A percentile compares a stretch with the other conserved stretches of the same genome.
phyloP scores from a whole-genome alignment of 2,329 filamentous ascomycete species.

The Fusarium sp. region DNA sequence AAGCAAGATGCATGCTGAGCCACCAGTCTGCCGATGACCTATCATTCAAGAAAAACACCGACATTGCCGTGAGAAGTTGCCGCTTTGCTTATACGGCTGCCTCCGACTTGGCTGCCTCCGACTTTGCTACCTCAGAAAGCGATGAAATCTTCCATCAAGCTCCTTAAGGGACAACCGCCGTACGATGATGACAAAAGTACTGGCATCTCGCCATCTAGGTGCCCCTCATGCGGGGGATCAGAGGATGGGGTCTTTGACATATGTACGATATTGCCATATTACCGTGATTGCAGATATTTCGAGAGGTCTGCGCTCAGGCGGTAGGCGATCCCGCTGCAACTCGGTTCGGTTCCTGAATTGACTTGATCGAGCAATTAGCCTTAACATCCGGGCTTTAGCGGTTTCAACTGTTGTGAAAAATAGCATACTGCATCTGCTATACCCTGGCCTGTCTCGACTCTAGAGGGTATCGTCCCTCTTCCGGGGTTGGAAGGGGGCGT shows the following conservation, averaged over 20 bases:
- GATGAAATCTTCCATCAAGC: constrained; percentile 11
- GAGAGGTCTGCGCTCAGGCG: constrained; percentile 35
- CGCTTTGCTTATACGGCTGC: constrained; percentile 18
- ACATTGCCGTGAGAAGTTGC: constrained; percentile 8
- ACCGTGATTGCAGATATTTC: constrained; percentile 21
- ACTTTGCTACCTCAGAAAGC: background rate
- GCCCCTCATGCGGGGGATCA: constrained; percentile 42
- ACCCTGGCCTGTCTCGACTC: constrained; percentile 29
- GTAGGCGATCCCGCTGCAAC: constrained; percentile 42
- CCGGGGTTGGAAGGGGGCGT: constrained; percentile 31
- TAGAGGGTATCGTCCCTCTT: constrained; percentile 28
- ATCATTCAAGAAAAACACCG: constrained; percentile 18
- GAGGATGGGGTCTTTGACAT: constrained; percentile 34
- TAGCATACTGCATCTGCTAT: constrained; percentile 42
- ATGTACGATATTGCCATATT: constrained; percentile 35
- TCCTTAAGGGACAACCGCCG: constrained; percentile 3
- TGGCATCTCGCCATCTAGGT: constrained; percentile 1
- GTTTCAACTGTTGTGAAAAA: constrained; percentile 48
- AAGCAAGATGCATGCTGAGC: constrained; percentile 28
- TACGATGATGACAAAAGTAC: constrained; percentile 25
- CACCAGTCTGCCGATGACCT: constrained; percentile 13
- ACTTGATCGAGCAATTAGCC: constrained; percentile 39
- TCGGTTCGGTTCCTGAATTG: constrained; percentile 38
- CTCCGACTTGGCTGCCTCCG: background rate
- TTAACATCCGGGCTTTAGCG: constrained; percentile 40